phyloP scores from a whole-genome alignment of 345 rosid genomes.

The Erodium maritimum region DNA sequence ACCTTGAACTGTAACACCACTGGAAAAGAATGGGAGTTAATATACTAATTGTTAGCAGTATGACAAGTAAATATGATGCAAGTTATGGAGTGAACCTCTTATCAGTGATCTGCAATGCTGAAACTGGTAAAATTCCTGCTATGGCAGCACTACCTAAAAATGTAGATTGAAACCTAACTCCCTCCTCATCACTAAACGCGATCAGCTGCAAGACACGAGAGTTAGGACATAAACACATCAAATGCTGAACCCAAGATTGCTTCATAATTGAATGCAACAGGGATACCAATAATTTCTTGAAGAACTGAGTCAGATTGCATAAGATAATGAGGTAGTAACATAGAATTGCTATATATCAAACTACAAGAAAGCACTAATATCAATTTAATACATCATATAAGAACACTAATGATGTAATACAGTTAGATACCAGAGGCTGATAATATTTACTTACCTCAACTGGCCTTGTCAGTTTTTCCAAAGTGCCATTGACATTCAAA shows the following conservation, averaged over 20 bases:
- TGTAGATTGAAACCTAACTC: slow-evolving; percentile 88
- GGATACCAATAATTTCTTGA: too few species aligned
- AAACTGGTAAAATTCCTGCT: slow-evolving; percentile 74
- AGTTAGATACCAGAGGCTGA: too few species aligned
- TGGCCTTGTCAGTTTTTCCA: slow-evolving; percentile 56
- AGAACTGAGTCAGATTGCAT: too few species aligned
- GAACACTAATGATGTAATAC: too few species aligned
- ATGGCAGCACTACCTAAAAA: slow-evolving; percentile 93
- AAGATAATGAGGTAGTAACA: not conserved
- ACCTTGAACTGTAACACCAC: slow-evolving; percentile 75
- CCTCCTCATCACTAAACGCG: slow-evolving; percentile 97
- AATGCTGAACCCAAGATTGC: not conserved
- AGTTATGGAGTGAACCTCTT: slow-evolving; percentile 47
- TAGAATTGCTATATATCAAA: not conserved
- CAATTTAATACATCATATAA: not conserved
- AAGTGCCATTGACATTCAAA: slow-evolving; percentile 41
- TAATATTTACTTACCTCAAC: slow-evolving; percentile 55
- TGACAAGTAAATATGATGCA: slow-evolving; percentile 1
- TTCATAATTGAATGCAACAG: too few species aligned
- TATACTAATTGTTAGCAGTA: slow-evolving; percentile 10
- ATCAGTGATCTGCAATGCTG: slow-evolving; percentile 56
- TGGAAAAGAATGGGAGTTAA: slow-evolving; percentile 34
- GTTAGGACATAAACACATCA: not conserved
- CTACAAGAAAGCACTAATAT: not conserved
- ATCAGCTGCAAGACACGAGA: slow-evolving; percentile 44